Evolutionary conservation across 192 early-diverging fungal species (phyloP).

Genomic region (Phycomyces nitens): DNA sequence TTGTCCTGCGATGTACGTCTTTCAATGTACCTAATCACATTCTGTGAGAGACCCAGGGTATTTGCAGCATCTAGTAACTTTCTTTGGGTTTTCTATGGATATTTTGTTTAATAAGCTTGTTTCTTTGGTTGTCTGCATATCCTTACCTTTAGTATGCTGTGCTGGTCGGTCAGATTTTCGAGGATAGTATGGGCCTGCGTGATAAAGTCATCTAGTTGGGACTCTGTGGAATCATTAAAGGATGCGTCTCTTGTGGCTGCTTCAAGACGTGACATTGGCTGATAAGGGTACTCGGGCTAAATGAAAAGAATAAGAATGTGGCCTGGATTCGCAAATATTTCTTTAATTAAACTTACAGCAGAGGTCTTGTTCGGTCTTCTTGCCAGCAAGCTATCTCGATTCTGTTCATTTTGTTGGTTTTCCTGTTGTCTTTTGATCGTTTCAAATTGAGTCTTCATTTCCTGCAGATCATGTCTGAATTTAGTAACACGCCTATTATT

Average conservation of each 20-base stretch:
- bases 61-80: conserved; percentile 54
- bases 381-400: conserved; percentile 45
- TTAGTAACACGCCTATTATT: conserved; percentile 46
- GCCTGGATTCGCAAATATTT: no score
- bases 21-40: conserved; percentile 57
- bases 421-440: conserved; percentile 45
- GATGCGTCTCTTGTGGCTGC: conserved; percentile 42
- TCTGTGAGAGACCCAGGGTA: conserved; percentile 56
- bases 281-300: conserved; percentile 45
- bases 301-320: no score
- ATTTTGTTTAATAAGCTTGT: neutral
- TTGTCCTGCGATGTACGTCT: conserved; percentile 53
- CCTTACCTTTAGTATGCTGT: conserved; percentile 50
- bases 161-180: conserved; percentile 54
- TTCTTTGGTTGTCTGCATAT: neutral
- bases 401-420: conserved; percentile 35
- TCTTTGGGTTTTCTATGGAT: conserved; percentile 49
- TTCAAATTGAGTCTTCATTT: conserved; percentile 44
- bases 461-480: conserved; percentile 49
- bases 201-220: conserved; percentile 52
- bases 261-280: conserved; percentile 35
- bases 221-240: conserved; percentile 47
- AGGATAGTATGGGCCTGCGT: conserved; percentile 45
- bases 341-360: neutral
- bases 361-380: conserved; percentile 33